These are phyloP conservation scores for Sungouiella blattae DNA, from an alignment of 805 yeast species.

Conservation along the genomic window DNA sequence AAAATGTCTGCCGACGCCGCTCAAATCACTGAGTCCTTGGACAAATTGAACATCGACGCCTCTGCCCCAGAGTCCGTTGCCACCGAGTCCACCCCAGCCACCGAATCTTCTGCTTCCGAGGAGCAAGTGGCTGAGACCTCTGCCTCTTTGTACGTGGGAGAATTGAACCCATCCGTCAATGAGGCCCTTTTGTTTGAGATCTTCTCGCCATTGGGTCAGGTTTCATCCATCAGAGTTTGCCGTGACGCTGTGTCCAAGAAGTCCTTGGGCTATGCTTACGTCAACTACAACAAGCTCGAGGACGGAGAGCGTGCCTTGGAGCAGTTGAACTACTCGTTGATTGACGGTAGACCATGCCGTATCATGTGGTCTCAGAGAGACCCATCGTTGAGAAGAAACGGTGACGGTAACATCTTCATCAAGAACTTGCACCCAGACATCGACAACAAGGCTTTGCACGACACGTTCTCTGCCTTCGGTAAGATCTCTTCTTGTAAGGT, in stretches of 20 bases:
- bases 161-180: constrained; percentile 85
- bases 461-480: constrained; percentile 96
- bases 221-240: constrained; percentile 95
- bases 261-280: constrained; percentile 97
- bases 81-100: constrained; percentile 21
- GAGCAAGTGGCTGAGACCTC: constrained; percentile 49
- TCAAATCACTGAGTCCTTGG: constrained; percentile 45
- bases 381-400: constrained; percentile 90
- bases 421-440: constrained; percentile 98
- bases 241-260: constrained; percentile 97
- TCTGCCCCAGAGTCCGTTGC: constrained; percentile 27
- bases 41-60: constrained; percentile 44
- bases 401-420: constrained; percentile 95
- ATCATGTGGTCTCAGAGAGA: constrained; percentile 99
- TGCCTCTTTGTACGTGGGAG: constrained; percentile 96
- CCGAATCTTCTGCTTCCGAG: constrained; percentile 26
- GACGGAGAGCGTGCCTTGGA: constrained; percentile 95
- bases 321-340: constrained; percentile 88
- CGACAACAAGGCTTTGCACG: constrained; percentile 98
- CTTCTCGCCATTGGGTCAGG: constrained; percentile 92
- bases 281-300: constrained; percentile 82
- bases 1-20: constrained; percentile 39
- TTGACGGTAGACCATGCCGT: constrained; percentile 96
- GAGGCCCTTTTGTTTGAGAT: constrained; percentile 94
- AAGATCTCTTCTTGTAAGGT: constrained; percentile 94